phyloP scores from a whole-genome alignment of 495 filamentous ascomycete species.

The Aspergillus baeticus region DNA sequence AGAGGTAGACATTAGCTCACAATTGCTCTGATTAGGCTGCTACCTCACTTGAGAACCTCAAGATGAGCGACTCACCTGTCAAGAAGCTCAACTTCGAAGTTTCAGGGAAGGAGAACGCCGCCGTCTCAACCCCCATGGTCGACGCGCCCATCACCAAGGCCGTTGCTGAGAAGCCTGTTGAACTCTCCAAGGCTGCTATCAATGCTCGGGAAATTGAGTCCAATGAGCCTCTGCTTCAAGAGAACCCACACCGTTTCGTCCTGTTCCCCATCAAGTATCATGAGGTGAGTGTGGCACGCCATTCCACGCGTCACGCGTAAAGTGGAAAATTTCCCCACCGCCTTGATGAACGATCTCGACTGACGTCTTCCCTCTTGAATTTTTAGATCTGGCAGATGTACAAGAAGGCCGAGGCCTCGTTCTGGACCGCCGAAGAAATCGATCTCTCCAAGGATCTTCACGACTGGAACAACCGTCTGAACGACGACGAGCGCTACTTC shows the following conservation, averaged over 20 bases:
- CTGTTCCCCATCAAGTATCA: slow-evolving; percentile 99
- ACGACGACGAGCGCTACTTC: slow-evolving; percentile 96
- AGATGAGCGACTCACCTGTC: slow-evolving; percentile 83
- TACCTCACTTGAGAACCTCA: slow-evolving; percentile 79
- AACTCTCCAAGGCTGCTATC: slow-evolving; percentile 51
- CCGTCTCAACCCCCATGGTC: slow-evolving; percentile 51
- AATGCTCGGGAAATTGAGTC: slow-evolving; percentile 61
- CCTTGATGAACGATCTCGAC: slow-evolving; percentile 9
- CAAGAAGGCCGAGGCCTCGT: slow-evolving; percentile 99
- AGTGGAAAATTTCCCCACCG: slow-evolving; percentile 45
- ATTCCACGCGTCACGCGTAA: slow-evolving; percentile 65
- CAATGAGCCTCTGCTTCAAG: slow-evolving; percentile 87
- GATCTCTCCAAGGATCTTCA: slow-evolving; percentile 97
- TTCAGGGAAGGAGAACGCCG: slow-evolving; percentile 79
- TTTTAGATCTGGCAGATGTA: slow-evolving; percentile 99
- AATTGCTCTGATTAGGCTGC: slow-evolving; percentile 59
- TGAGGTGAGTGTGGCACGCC: slow-evolving; percentile 71
- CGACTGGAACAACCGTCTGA: slow-evolving; percentile 98
- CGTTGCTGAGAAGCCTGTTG: slow-evolving; percentile 45
- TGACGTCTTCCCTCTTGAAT: slow-evolving; percentile 13
- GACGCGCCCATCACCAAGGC: slow-evolving; percentile 51
- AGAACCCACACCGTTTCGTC: slow-evolving; percentile 96
- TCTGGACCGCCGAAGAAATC: slow-evolving; percentile 99
- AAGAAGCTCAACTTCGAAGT: slow-evolving; percentile 83
- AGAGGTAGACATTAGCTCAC: slow-evolving; percentile 24